These are phyloP conservation scores for Lasiodiplodia sp. DNA, from an alignment of 2,329 filamentous ascomycete genomes.

Conservation along the genomic window DNA sequence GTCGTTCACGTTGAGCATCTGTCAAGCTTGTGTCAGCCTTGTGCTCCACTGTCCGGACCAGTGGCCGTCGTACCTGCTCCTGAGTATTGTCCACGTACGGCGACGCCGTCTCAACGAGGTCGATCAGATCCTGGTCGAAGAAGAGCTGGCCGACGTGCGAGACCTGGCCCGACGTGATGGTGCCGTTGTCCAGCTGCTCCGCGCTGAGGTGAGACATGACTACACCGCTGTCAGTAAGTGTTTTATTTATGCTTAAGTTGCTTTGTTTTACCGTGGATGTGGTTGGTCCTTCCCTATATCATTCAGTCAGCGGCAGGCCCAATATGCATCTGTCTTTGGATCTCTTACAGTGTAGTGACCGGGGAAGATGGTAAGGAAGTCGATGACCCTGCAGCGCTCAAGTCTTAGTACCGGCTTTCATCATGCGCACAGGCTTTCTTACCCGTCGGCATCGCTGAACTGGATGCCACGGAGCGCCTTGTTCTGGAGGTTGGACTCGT, in stretches of 20 bases:
- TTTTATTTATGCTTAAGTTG: not conserved
- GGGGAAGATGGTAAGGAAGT: constrained; percentile 50
- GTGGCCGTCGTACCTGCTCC: constrained; percentile 46
- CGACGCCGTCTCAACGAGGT: constrained; percentile 54
- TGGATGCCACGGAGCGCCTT: constrained; percentile 58
- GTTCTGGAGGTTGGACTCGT: constrained; percentile 42
- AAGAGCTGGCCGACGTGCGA: constrained; percentile 69
- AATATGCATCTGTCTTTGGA: no score
- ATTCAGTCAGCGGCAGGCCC: not conserved
- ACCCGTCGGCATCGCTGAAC: constrained; percentile 54
- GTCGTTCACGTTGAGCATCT: constrained; percentile 57
- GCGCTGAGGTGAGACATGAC: constrained; percentile 23
- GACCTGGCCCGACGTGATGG: constrained; percentile 53
- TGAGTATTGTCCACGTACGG: constrained; percentile 55
- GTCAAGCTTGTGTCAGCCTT: not conserved
- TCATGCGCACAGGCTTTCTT: not conserved
- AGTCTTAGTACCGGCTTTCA: not conserved
- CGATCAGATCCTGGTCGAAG: constrained; percentile 67
- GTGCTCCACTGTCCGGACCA: fast-evolving
- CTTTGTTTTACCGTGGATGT: constrained; percentile 39
- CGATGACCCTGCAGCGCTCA: not conserved
- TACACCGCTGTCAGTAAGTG: constrained; percentile 33
- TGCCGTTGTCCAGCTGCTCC: constrained; percentile 52
- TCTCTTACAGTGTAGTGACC: constrained; percentile 36
- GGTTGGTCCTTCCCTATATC: constrained; percentile 44